Percentiles rank a stretch among this genome's conserved stretches.
phyloP scores from a whole-genome alignment of 179 eudicot genomes.

The Camellia oleifera region DNA sequence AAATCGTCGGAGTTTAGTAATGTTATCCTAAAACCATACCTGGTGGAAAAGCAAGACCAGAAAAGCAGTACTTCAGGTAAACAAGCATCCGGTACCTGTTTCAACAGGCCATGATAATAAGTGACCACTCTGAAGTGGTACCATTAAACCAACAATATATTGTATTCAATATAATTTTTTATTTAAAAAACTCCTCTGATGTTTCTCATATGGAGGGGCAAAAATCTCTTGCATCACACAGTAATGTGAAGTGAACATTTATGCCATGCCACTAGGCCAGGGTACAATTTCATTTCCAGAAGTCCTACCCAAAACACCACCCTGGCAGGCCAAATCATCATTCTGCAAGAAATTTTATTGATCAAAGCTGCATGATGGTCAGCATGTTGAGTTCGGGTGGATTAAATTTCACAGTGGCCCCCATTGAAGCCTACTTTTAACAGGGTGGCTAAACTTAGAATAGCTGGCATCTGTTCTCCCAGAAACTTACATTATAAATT shows the following conservation, averaged over 20 bases:
- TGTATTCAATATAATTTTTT: neutral
- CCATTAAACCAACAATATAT: neutral
- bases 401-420: neutral
- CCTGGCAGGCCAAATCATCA: neutral
- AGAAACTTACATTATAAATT: neutral
- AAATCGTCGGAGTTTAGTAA: neutral
- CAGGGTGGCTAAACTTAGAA: neutral
- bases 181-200: neutral
- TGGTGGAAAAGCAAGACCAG: slow-evolving; percentile 95
- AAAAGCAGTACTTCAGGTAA: slow-evolving; percentile 94
- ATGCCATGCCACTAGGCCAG: neutral
- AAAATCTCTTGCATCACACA: neutral
- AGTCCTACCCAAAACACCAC: neutral
- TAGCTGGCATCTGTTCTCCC: neutral
- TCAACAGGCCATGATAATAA: slow-evolving; percentile 20
- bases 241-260: slow-evolving; percentile 1
- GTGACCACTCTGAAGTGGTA: slow-evolving; percentile 13
- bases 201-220: neutral
- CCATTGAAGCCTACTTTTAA: neutral
- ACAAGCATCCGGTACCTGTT: slow-evolving; percentile 91
- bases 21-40: slow-evolving; percentile 39
- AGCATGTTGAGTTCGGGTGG: neutral
- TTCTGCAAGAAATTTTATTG: neutral
- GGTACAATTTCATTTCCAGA: neutral
- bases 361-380: too few species aligned